Evolutionary conservation across 306 rosid genomes (phyloP), one percentile per base, ranked within the genome.

Genomic region (Lithocarpus polystachyus): DNA sequence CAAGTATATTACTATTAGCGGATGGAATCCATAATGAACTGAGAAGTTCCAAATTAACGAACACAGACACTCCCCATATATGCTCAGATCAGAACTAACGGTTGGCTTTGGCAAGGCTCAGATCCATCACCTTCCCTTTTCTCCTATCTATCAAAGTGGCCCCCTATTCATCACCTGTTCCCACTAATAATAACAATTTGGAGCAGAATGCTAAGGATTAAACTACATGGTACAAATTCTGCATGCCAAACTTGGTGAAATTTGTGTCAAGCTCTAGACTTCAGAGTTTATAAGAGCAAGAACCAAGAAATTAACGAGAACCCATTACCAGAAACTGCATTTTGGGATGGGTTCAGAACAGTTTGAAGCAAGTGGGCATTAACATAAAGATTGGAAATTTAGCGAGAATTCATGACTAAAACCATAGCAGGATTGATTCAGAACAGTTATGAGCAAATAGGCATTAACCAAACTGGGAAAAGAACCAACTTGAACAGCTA

Each of bases 401-500:
- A 94, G 88, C 95, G 97, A 89, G 84, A 89, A 81, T 81, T 89
- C 97, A 89, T 87, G 56, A 85, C 10, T 71, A 79, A 85, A 83
- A 83, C 74, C 81, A 73, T 56, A 62, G 29, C 33, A 73, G 77
- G 73, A 74, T 75, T 43, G 83, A 65, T 71, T 89, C 84, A 92
- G 64, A 92, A 82, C 78, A 86, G 70, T 76, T 68, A 20, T 68
- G 79, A 80, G 84, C 80, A 88, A 75, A 83, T 75, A 79, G 74
- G 78, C 88, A 88, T 85, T 45, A 77, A 86, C 59, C 53, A 56
- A 84, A 84, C 78, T 76, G 78, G 26, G 31, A 76, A 75, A 75
- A 62, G 61, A 68, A 78, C 37, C 72, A 68, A 73, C 75, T 35
- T 29, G 75, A 79, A 78, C 28, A 70, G 77, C 52, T 45, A 54